phyloP scores from a whole-genome alignment of 768 basidiomycete species.

The Suillus placidus region DNA sequence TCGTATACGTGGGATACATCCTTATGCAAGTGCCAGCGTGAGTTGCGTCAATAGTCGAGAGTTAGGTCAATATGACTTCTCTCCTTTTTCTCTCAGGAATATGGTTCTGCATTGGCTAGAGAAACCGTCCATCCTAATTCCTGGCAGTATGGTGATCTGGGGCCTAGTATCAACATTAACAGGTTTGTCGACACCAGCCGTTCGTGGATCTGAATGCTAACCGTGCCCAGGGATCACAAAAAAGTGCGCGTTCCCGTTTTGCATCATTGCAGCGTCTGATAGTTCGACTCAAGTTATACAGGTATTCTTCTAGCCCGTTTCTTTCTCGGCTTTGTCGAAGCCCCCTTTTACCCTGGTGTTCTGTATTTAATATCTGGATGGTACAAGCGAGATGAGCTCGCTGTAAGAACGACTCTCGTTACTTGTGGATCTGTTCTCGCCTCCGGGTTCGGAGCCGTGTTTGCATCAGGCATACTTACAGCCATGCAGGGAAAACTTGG shows the following conservation, averaged over 20 bases:
- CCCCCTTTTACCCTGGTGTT: conserved; percentile 31
- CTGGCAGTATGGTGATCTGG: conserved; percentile 34
- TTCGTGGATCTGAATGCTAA: background rate
- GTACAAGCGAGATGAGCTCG: conserved; percentile 44
- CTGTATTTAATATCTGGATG: conserved; percentile 39
- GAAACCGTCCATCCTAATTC: conserved; percentile 31
- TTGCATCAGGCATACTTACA: conserved; percentile 46
- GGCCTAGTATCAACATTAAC: conserved; percentile 41
- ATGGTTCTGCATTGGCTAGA: conserved; percentile 35
- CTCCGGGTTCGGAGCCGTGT: conserved; percentile 48
- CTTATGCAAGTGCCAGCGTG: conserved; percentile 28
- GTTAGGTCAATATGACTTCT: background rate
- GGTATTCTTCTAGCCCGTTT: conserved; percentile 40
- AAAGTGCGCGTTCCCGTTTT: background rate
- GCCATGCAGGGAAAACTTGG: conserved; percentile 45
- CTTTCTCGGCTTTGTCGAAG: conserved; percentile 44
- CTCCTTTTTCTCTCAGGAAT: conserved; percentile 21
- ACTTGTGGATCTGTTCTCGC: conserved; percentile 43
- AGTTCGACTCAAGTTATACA: conserved; percentile 10
- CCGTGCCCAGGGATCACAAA: conserved; percentile 4
- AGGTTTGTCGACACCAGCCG: conserved; percentile 24
- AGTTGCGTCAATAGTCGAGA: background rate
- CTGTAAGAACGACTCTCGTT: conserved; percentile 37
- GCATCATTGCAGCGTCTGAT: background rate
- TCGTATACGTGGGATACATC: conserved; percentile 30